Base-by-base conservation (phyloP, 768 basidiomycete species). In the Sporobolomyces roseus region DNA sequence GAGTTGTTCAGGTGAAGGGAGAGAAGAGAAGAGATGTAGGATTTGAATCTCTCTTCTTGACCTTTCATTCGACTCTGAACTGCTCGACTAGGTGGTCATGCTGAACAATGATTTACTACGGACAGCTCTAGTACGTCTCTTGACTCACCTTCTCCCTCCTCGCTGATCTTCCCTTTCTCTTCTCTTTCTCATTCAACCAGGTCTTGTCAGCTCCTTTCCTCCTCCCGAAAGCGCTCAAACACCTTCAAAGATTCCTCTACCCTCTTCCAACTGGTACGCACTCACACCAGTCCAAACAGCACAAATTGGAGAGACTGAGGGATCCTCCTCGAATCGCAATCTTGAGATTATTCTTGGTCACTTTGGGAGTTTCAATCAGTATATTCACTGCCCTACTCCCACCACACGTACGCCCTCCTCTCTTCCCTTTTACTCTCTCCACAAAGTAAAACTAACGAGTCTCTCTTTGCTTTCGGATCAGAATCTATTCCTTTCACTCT, bases 401-500 rank as follows among this genome's bases (percentile, higher is more conserved):
- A 6, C 68, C 68, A 0, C 68, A 69, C 33, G 68, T 69, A 21
- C n/a, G 68, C 38, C 16, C 23, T 32, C 46, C 38, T 48, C 50
- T n/a, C 50, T 36, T 30, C 30, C 17, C 41, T 19, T 33, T 27
- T 38, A n/a, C 16, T 19, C 23, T 23, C 27, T 41, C 55, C 9
- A 16, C 33, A 27, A 27, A 9, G 38, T 41, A 17, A 41, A 41
- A 41, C 38, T 17, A 17, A 9, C 10, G 17, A 41, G 9, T 41
- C 10, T 41, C 9, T 41, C 38, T 14, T 6, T 23, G 12, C 21
- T 23, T 46, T 46, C 45, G 45, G 6, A 46, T 41, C 61, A 65
- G 50, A 68, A 68, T 50, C 56, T 69, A 32, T 69, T 72, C 67
- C 64, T 69, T 43, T 35, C 46, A 38, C 63, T 72, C 30, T 65